Evolutionary conservation across 1,284 basidiomycete species (phyloP), one percentile per base, ranked within the genome.

Genomic region (Singerocomus inundabilis): DNA sequence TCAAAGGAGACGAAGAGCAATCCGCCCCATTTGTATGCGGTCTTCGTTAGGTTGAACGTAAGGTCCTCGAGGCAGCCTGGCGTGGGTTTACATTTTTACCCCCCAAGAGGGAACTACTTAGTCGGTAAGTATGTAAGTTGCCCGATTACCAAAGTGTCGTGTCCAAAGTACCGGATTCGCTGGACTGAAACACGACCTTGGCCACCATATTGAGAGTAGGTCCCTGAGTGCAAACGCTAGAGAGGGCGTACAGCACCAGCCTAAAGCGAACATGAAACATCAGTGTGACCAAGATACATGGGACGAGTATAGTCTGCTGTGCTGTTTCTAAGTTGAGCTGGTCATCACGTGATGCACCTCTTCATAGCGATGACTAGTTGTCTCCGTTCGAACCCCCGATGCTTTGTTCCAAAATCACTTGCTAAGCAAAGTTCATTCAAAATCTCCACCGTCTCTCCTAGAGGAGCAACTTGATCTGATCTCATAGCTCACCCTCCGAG

Each of bases 61-160:
- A 49, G 15, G 5, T 31, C 52, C 46, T 43, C 30, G 34, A 55
- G 42, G 42, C 26, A 30, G 29, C 30, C 28, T 28, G n/a, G 34
- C 5, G 18, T 30, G 25, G 21, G 5, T 42, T 16, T 29, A 10
- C 29, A n/a, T 15, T 35, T 13, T 29, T 29, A 21, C 6, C 24
- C 21, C 21, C 18, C 21, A 16, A 16, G 10, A n/a, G 11, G 25
- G 26, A 3, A 24, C 16, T 18, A 10, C 28, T 24, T n/a, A n/a
- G n/a, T n/a, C 18, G 3, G 35, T 44, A 29, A 31, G n/a, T 5
- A n/a, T 29, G 3, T 32, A 16, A 26, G 1, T n/a, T 16, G 26
- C 11, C 28, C 8, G 24, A 13, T 18, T 15, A 31, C 26, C 42
- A 13, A 31, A 5, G 18, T 16, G 18, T 46, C 6, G 21, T 16